A percentile compares a stretch with the other conserved stretches of the same genome.
phyloP scores from a whole-genome alignment of 345 rosid genomes.

The Ricinus communis region DNA sequence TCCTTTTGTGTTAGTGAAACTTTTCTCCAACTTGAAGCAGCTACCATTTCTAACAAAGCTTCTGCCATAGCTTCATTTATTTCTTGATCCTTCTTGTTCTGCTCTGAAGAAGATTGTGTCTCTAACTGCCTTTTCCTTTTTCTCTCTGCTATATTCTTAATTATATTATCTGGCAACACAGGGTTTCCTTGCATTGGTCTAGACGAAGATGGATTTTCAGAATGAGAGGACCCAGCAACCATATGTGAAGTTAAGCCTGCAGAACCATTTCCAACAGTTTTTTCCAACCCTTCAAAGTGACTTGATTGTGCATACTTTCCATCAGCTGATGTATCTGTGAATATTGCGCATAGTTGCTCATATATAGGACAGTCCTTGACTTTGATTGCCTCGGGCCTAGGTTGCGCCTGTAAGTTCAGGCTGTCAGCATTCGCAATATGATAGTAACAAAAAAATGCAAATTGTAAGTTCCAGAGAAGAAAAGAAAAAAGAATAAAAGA shows the following conservation, averaged over 20 bases:
- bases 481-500: not conserved
- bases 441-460: not conserved
- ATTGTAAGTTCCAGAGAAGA: conserved; percentile 1
- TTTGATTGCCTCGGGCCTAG: conserved; percentile 51
- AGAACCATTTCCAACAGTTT: conserved; percentile 37
- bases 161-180: conserved; percentile 24
- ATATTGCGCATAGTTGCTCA: conserved; percentile 70
- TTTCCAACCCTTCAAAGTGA: conserved; percentile 73
- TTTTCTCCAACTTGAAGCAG: conserved; percentile 43
- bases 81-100: conserved; percentile 40
- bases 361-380: conserved; percentile 73
- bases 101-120: conserved; percentile 24
- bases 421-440: conserved; percentile 17
- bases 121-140: conserved; percentile 53
- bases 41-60: conserved; percentile 63
- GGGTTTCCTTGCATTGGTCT: conserved; percentile 21
- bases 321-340: conserved; percentile 55
- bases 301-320: conserved; percentile 92
- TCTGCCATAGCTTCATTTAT: conserved; percentile 47
- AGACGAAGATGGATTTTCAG: conserved; percentile 37
- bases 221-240: conserved; percentile 29
- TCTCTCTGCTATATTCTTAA: conserved; percentile 33
- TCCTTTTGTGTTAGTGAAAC: conserved; percentile 23
- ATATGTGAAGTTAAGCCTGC: conserved; percentile 21
- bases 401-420: conserved; percentile 46